Percentiles rank a stretch among this genome's conserved stretches.
Conservation (phyloP, 139 green algal species). For the Chlamydomonas eustigma region DNA sequence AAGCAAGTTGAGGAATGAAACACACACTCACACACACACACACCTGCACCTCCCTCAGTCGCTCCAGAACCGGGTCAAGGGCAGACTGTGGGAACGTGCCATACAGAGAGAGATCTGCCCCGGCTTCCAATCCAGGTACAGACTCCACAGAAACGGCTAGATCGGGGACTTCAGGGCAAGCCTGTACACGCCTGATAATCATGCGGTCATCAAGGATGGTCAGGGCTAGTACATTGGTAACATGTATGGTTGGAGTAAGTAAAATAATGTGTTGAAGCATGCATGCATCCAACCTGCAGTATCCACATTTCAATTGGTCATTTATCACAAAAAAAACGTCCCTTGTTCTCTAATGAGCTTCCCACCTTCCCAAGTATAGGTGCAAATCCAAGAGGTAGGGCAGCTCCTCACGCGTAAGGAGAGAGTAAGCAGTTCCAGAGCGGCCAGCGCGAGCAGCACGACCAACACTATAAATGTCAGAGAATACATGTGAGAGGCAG, state of each 20-base stretch:
- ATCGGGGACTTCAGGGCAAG: slow-evolving; percentile 24
- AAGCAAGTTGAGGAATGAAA: no score
- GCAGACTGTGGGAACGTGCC: slow-evolving; percentile 63
- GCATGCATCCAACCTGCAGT: no score
- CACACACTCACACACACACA: no score
- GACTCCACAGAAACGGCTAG: background rate
- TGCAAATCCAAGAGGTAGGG: slow-evolving; percentile 94
- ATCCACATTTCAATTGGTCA: no score
- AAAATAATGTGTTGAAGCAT: no score
- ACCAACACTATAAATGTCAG: background rate
- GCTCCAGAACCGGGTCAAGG: slow-evolving; percentile 65
- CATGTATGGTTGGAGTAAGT: no score
- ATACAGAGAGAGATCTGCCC: slow-evolving; percentile 38
- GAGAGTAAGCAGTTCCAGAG: slow-evolving; percentile 62
- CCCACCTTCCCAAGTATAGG: slow-evolving; percentile 80
- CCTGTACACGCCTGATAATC: slow-evolving; percentile 9
- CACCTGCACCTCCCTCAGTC: slow-evolving; percentile 45
- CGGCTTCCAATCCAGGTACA: background rate
- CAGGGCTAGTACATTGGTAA: no score
- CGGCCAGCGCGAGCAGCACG: slow-evolving; percentile 31
- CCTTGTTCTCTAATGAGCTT: no score
- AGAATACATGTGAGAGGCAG: background rate
- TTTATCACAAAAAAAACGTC: no score
- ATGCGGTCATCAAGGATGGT: no score
- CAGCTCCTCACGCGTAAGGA: slow-evolving; percentile 79